Conservation (phyloP, 768 basidiomycete genomes). For the Leucosporidium creatinivorum region DNA sequence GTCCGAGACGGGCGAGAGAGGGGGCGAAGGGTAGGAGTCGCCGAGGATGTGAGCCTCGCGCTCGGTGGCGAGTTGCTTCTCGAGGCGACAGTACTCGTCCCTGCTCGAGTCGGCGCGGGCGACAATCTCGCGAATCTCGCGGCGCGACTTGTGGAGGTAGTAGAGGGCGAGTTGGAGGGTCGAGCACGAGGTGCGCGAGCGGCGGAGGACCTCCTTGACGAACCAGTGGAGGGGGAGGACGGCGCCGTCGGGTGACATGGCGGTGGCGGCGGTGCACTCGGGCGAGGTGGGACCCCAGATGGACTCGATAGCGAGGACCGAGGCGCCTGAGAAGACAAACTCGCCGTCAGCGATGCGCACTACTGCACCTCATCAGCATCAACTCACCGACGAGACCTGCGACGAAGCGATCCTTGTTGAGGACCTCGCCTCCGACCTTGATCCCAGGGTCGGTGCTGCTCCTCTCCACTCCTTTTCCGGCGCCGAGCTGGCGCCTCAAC, state of each 20-base stretch:
- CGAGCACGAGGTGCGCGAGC: slow-evolving; percentile 73
- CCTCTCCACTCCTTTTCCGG: too few species aligned
- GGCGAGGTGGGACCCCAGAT: slow-evolving; percentile 24
- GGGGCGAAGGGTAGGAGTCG: slow-evolving; percentile 25
- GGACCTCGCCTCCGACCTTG: not conserved
- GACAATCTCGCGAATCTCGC: slow-evolving; percentile 59
- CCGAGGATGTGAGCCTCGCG: not conserved
- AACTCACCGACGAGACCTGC: slow-evolving; percentile 7
- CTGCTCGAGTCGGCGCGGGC: slow-evolving; percentile 49
- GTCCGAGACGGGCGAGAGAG: slow-evolving; percentile 9
- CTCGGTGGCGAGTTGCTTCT: slow-evolving; percentile 3
- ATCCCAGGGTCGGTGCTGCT: too few species aligned
- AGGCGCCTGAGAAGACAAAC: slow-evolving; percentile 11
- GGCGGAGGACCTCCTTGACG: slow-evolving; percentile 78
- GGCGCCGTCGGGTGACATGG: slow-evolving; percentile 7
- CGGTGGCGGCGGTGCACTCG: not conserved
- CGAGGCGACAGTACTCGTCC: slow-evolving; percentile 41
- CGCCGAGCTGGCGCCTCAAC: too few species aligned
- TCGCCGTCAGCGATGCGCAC: not conserved
- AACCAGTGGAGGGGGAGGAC: slow-evolving; percentile 50
- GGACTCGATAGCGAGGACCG: slow-evolving; percentile 29
- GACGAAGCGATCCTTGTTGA: slow-evolving; percentile 3
- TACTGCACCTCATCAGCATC: not conserved
- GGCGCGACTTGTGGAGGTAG: slow-evolving; percentile 65
- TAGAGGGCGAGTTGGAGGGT: slow-evolving; percentile 87